Conservation (phyloP, 192 early-diverging fungal genomes). For the Chytriomyces confervae region DNA sequence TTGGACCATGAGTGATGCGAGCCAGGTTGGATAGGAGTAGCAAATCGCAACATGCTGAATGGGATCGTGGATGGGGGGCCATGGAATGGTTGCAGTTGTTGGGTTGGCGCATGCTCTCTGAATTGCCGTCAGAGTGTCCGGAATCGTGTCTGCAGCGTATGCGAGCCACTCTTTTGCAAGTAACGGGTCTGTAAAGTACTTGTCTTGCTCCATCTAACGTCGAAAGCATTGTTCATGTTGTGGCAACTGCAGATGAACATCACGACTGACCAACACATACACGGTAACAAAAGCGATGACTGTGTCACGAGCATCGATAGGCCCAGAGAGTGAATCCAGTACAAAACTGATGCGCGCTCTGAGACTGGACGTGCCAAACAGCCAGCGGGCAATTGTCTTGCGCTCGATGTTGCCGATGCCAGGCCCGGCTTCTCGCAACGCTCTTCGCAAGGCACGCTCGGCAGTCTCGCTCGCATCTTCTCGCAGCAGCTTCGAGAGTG, state of each 20-base stretch:
- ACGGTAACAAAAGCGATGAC: not conserved
- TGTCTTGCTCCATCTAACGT: not conserved
- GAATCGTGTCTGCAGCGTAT: not conserved
- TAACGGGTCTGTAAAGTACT: not conserved
- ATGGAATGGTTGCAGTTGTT: not conserved
- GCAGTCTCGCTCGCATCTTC: too few species aligned
- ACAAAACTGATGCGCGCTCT: not conserved
- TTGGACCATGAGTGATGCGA: not conserved
- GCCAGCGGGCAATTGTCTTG: slow-evolving; percentile 8
- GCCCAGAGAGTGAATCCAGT: too few species aligned
- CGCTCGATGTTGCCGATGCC: slow-evolving; percentile 11
- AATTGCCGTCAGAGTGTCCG: not conserved
- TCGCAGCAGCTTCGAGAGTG: too few species aligned
- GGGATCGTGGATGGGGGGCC: slow-evolving; percentile 2
- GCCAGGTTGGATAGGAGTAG: slow-evolving; percentile 20
- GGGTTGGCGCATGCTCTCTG: too few species aligned
- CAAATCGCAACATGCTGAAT: not conserved
- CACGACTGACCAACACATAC: too few species aligned
- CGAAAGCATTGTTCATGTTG: too few species aligned
- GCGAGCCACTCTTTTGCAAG: slow-evolving; percentile 11
- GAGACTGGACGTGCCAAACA: slow-evolving; percentile 16
- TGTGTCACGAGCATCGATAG: not conserved
- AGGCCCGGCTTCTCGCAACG: too few species aligned
- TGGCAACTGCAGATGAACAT: too few species aligned
- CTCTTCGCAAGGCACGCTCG: too few species aligned